Percentiles rank a stretch among this genome's conserved stretches.
Evolutionary conservation across 768 basidiomycete species (phyloP).

Genomic region (Boletus barrowsii): DNA sequence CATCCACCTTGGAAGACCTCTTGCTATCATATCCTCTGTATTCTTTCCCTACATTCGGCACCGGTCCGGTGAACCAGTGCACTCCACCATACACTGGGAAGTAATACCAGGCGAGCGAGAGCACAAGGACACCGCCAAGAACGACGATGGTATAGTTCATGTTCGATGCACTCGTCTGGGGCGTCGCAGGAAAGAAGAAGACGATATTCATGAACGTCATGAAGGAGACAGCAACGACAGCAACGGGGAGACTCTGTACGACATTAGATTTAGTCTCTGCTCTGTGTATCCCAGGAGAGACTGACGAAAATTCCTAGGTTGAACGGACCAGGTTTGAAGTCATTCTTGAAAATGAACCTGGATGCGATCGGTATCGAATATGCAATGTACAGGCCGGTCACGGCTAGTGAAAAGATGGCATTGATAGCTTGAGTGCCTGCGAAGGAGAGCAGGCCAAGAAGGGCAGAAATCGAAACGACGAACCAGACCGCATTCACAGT

Average conservation of each 20-base stretch:
- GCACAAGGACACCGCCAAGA: constrained; percentile 51
- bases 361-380: constrained; percentile 50
- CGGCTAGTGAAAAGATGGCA: constrained; percentile 53
- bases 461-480: constrained; percentile 34
- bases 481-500: constrained; percentile 64
- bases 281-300: background rate
- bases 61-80: constrained; percentile 70
- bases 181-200: constrained; percentile 61
- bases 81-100: constrained; percentile 69
- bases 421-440: constrained; percentile 56
- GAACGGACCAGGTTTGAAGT: constrained; percentile 49
- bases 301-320: constrained; percentile 43
- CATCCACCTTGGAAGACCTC: constrained; percentile 2
- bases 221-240: constrained; percentile 51
- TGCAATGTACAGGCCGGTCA: constrained; percentile 45
- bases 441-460: constrained; percentile 53
- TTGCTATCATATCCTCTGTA: background rate
- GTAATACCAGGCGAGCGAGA: constrained; percentile 65
- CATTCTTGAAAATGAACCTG: constrained; percentile 45
- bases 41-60: constrained; percentile 39
- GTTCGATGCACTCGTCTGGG: constrained; percentile 38
- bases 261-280: background rate
- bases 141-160: constrained; percentile 80
- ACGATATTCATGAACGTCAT: constrained; percentile 65
- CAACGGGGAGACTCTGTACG: constrained; percentile 53